A percentile compares a stretch with the other conserved stretches of the same genome.
These are phyloP conservation scores for Cubamyces sp. DNA, from an alignment of 768 basidiomycete genomes.

Conservation along the genomic window DNA sequence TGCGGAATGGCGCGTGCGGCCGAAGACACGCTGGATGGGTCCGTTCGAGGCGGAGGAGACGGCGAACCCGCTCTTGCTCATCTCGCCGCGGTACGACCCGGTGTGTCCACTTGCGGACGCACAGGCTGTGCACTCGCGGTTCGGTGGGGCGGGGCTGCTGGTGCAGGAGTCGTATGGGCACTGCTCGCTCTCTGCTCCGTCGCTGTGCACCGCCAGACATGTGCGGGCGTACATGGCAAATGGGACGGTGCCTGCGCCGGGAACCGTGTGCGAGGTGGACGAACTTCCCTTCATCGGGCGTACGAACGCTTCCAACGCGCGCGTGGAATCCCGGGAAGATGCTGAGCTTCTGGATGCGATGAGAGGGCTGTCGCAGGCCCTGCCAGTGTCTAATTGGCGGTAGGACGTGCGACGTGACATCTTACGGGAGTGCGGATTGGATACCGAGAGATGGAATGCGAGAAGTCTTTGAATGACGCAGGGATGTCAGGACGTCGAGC, in stretches of 20 bases:
- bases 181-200: constrained; percentile 27
- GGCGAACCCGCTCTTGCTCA: constrained; percentile 26
- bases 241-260: constrained; percentile 26
- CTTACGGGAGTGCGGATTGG: too few relatives aligned
- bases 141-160: constrained; percentile 23
- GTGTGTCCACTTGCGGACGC: constrained; percentile 29
- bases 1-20: constrained; percentile 26
- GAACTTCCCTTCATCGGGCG: constrained; percentile 26
- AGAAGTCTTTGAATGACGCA: too few relatives aligned
- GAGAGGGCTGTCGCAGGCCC: constrained; percentile 9
- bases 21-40: constrained; percentile 26
- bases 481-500: too few relatives aligned
- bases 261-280: constrained; percentile 28
- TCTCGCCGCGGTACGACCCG: constrained; percentile 27
- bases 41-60: constrained; percentile 24
- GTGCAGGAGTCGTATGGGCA: constrained; percentile 30
- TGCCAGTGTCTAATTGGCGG: constrained; percentile 11
- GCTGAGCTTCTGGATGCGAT: constrained; percentile 23
- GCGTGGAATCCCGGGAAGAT: constrained; percentile 20
- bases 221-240: constrained; percentile 25
- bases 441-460: too few relatives aligned
- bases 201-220: constrained; percentile 29
- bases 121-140: constrained; percentile 22
- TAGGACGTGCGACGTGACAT: background rate
- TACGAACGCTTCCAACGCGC: background rate